Conservation (phyloP, 148 eudicot species). For the Mesembryanthemum crystallinum region DNA sequence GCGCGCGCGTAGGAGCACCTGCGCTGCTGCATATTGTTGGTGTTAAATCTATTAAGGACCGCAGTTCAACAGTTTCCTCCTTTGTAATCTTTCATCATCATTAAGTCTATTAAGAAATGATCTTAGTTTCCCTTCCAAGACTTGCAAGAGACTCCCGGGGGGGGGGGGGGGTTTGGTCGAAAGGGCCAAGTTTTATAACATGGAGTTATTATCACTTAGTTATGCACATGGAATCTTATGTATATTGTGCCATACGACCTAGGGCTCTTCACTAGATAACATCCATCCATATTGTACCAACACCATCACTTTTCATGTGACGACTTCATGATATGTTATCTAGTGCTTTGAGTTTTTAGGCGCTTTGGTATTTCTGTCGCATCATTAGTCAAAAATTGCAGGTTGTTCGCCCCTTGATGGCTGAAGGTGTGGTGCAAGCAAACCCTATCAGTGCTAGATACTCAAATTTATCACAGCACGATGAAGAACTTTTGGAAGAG, state of each 20-base stretch:
- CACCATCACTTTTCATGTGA: neutral
- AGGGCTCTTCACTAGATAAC: neutral
- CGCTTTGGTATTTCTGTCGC: neutral
- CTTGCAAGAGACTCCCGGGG: too few relatives aligned
- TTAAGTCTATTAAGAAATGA: too few relatives aligned
- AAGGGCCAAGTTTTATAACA: too few relatives aligned
- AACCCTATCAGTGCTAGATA: slow-evolving; percentile 33
- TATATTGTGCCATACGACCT: neutral
- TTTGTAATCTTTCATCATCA: too few relatives aligned
- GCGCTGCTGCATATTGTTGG: too few relatives aligned
- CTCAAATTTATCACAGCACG: slow-evolving; percentile 30
- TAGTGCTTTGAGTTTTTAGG: neutral
- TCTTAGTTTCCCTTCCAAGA: too few relatives aligned
- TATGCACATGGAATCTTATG: too few relatives aligned
- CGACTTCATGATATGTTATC: neutral
- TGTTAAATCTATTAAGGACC: too few relatives aligned
- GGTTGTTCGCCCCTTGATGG: slow-evolving; percentile 62
- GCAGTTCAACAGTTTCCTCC: too few relatives aligned
- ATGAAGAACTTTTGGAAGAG: slow-evolving; percentile 54
- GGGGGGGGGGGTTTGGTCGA: too few relatives aligned
- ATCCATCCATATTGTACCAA: neutral
- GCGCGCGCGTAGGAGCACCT: too few relatives aligned
- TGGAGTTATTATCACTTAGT: too few relatives aligned
- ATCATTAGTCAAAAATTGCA: slow-evolving; percentile 25
- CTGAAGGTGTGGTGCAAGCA: slow-evolving; percentile 49